Conservation (phyloP, 1,284 basidiomycete genomes). For the Ceratobasidium sp. region DNA sequence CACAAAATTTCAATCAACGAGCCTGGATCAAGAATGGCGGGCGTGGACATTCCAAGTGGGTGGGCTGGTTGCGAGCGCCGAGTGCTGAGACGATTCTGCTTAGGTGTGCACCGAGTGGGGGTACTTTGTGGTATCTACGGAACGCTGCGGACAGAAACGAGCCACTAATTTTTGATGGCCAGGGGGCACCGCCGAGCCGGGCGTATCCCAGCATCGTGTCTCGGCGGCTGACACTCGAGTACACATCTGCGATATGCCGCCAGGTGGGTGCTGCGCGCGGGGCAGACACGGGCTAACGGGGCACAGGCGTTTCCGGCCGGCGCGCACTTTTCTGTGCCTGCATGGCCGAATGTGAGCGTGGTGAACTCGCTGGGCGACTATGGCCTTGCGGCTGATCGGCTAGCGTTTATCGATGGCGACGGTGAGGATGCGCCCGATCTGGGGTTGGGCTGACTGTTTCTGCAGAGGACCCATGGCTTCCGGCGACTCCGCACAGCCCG, state of each 20-base stretch:
- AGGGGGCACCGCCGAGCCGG: conserved; percentile 76
- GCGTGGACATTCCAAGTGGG: conserved; percentile 84
- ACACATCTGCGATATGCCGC: conserved; percentile 82
- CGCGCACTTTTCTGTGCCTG: conserved; percentile 75
- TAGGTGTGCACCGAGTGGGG: conserved; percentile 91
- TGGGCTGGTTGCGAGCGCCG: conserved; percentile 41
- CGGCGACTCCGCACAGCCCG: conserved; percentile 85
- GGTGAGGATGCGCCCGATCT: conserved; percentile 56
- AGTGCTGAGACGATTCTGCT: conserved; percentile 22
- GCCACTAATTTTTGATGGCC: conserved; percentile 44
- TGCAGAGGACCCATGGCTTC: conserved; percentile 89
- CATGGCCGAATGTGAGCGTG: conserved; percentile 77
- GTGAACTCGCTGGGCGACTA: conserved; percentile 86
- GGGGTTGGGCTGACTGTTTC: conserved; percentile 26
- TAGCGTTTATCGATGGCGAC: conserved; percentile 90
- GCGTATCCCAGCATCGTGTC: conserved; percentile 79
- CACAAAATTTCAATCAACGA: conserved; percentile 67
- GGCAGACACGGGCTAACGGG: background rate
- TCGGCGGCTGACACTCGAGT: conserved; percentile 75
- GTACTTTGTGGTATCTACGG: conserved; percentile 73
- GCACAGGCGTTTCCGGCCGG: conserved; percentile 82
- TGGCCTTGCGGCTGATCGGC: conserved; percentile 74
- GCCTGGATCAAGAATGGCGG: conserved; percentile 77
- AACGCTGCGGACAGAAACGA: conserved; percentile 37
- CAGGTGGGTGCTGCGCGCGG: conserved; percentile 59